phyloP scores from a whole-genome alignment of 2,329 filamentous ascomycete genomes.

The Biscogniauxia sp. region DNA sequence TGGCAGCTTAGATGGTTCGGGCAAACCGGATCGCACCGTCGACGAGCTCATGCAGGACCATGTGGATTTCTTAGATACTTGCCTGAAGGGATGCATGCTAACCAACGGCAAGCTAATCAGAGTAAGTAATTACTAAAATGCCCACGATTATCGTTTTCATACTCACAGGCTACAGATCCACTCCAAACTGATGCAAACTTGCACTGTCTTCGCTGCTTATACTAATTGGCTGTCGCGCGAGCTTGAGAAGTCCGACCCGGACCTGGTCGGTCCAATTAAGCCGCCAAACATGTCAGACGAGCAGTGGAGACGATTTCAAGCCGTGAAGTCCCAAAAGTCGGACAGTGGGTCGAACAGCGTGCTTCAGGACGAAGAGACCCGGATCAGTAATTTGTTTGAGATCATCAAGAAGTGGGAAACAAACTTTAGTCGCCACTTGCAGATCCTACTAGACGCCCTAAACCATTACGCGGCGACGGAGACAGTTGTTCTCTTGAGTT shows the following conservation, averaged over 20 bases:
- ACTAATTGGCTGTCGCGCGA: constrained; percentile 83
- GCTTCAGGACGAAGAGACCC: constrained; percentile 39
- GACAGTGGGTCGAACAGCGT: constrained; percentile 37
- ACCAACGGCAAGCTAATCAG: constrained; percentile 93
- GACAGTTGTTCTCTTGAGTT: constrained; percentile 86
- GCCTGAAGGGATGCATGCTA: constrained; percentile 97
- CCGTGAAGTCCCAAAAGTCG: constrained; percentile 42
- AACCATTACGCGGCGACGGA: constrained; percentile 98
- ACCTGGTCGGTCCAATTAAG: constrained; percentile 60
- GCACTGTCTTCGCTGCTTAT: constrained; percentile 89
- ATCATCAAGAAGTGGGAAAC: constrained; percentile 89
- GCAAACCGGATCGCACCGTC: constrained; percentile 65
- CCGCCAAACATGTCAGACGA: constrained; percentile 59
- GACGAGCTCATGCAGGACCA: constrained; percentile 99
- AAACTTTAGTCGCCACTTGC: constrained; percentile 87
- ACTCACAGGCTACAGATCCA: constrained; percentile 66
- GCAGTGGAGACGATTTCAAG: constrained; percentile 59
- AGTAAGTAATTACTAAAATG: constrained; percentile 49
- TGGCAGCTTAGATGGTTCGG: constrained; percentile 41
- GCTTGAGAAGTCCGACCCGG: constrained; percentile 78
- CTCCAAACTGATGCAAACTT: constrained; percentile 94
- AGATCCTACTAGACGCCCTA: constrained; percentile 89
- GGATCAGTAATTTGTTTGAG: constrained; percentile 77
- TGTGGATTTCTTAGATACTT: constrained; percentile 96
- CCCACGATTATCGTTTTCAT: constrained; percentile 9